Evolutionary conservation across 2,329 filamentous ascomycete genomes (phyloP), one percentile per base, ranked within the genome.

Genomic region (Alternaria solani): DNA sequence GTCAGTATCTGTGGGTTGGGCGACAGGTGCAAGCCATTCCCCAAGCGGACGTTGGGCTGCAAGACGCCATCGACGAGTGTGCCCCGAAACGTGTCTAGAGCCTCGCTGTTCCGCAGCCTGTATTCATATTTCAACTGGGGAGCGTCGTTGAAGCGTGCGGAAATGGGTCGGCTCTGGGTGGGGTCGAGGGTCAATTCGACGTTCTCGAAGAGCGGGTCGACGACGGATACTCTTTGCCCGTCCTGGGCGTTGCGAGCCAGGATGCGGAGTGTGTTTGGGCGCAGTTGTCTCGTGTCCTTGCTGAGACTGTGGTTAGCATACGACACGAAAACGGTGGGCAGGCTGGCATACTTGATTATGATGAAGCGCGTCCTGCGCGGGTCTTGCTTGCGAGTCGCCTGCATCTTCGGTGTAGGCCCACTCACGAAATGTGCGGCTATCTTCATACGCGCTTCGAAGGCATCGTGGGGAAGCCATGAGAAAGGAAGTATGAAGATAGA

Each of bases 21-120:
- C 6, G 53, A 57, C 23, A 65, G 38, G 4, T 28, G 44, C 11
- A 71, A 51, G 8, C 64, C 63, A 42, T 69, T 69, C 8, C 58
- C 56, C n/a, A 66, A 51, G 25, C 64, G 63, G 9, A 68, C 64
- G n/a, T 70, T 70, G 6, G 66, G 66, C 32, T 71, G 68, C 38
- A 73, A 46, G 12, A 59, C 32, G 16, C 66, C 64, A 52, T 66
- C 62, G 8, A 69, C 28, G 20, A 71, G 39, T n/a, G 65, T 67
- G 8, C 71, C 68, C 9, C 68, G 64, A 34, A 70, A 71, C 2
- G 55, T 63, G 12, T 39, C 12, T 38, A 67, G 39, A 11, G 65
- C 64, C 34, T 57, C 52, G 7, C 28, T 36, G 8, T 59, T 51
- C 25, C 12, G 26, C 1, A 43, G 2, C 26, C 55, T 57, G 20